Evolutionary conservation across 306 rosid species (phyloP).

Genomic region (Castanea mollissima): DNA sequence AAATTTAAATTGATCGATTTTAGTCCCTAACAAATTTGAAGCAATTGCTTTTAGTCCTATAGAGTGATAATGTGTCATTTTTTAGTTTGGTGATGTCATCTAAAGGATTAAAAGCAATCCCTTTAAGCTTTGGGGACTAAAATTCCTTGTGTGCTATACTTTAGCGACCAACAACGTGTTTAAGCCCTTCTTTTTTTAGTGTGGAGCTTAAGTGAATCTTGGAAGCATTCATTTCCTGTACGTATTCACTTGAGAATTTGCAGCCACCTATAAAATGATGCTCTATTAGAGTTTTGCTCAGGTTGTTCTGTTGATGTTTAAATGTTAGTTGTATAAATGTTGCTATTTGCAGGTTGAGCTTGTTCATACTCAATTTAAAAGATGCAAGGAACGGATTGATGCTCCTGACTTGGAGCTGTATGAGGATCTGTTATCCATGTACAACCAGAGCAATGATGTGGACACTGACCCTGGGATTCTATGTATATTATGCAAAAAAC

Average conservation of each 20-base stretch:
- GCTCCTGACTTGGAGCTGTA: constrained; percentile 54
- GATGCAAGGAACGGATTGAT: constrained; percentile 63
- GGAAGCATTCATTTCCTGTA: not conserved
- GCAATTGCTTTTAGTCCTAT: no score
- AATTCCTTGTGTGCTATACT: no score
- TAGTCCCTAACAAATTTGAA: no score
- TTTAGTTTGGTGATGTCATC: no score
- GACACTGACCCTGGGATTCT: constrained; percentile 41
- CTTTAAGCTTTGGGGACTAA: no score
- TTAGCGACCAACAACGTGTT: no score
- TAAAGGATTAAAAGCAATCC: no score
- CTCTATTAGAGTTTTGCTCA: not conserved
- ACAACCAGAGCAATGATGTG: constrained; percentile 40
- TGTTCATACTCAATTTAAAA: constrained; percentile 72
- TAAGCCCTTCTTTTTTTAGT: no score
- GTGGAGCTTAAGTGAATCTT: not conserved
- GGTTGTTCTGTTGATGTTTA: not conserved
- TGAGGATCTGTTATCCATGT: constrained; percentile 48
- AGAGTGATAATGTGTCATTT: no score
- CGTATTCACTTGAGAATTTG: not conserved
- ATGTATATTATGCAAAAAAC: constrained; percentile 51
- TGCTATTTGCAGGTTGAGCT: constrained; percentile 61
- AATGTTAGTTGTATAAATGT: constrained; percentile 1
- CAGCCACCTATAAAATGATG: not conserved
- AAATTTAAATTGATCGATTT: no score